Percentiles rank a stretch among this genome's conserved stretches.
These are phyloP conservation scores for Melocanna baccifera DNA, from an alignment of 176 grass and related monocot species.

Conservation along the genomic window DNA sequence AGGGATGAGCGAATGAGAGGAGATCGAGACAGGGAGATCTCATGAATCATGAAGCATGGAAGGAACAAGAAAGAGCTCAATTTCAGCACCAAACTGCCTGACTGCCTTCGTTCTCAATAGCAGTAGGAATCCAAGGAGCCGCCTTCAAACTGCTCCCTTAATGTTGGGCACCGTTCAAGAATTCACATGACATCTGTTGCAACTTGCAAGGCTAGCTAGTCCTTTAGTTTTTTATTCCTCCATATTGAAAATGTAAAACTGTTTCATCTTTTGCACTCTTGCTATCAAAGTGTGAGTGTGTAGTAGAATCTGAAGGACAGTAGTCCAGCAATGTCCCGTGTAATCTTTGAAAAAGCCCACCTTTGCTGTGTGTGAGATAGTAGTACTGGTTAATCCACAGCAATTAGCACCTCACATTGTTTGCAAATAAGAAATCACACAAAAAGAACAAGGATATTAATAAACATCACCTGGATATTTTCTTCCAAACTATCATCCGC, in stretches of 20 bases:
- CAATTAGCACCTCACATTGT: slow-evolving; percentile 12
- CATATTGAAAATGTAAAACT: slow-evolving; percentile 17
- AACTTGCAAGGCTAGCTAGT: background rate
- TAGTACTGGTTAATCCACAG: background rate
- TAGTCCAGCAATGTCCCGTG: slow-evolving; percentile 12
- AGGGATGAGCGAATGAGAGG: slow-evolving; percentile 33
- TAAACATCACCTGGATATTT: too few relatives aligned
- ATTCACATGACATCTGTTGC: slow-evolving; percentile 34
- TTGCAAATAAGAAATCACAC: background rate
- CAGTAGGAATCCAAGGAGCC: slow-evolving; percentile 24
- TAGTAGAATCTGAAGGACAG: background rate
- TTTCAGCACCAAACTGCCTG: slow-evolving; percentile 19
- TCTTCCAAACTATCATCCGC: too few relatives aligned
- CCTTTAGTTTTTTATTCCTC: background rate
- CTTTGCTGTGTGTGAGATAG: background rate
- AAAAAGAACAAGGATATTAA: too few relatives aligned
- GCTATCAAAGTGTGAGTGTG: background rate
- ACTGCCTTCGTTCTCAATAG: slow-evolving; percentile 2
- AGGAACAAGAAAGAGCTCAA: background rate
- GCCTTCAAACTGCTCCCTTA: slow-evolving; percentile 26
- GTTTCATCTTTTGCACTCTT: slow-evolving; percentile 27
- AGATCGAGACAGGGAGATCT: slow-evolving; percentile 23
- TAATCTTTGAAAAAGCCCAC: background rate
- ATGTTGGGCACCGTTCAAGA: slow-evolving; percentile 5
- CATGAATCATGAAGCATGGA: slow-evolving; percentile 33